A percentile compares a stretch with the other conserved stretches of the same genome.
Evolutionary conservation across 805 yeast species (phyloP).

Genomic region (Ogataea paradorogensis): DNA sequence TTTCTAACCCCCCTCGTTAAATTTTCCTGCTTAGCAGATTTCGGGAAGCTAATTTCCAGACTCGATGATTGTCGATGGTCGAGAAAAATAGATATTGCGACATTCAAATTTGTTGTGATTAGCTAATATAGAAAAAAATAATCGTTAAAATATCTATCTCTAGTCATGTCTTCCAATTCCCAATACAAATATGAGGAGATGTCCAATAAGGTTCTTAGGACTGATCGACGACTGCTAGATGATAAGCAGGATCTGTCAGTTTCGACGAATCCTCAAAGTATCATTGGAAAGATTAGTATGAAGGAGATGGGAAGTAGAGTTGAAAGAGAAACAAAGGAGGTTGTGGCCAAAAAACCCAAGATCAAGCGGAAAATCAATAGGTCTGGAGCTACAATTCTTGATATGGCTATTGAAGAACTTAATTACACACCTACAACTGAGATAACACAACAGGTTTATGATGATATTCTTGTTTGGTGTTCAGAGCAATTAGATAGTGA

Average conservation of each 20-base stretch:
- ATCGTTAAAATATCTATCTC: neutral
- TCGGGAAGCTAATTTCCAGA: constrained; percentile 24
- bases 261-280: constrained; percentile 67
- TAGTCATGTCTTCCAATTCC: constrained; percentile 8
- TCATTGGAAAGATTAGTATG: constrained; percentile 64
- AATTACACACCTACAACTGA: constrained; percentile 62
- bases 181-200: constrained; percentile 64
- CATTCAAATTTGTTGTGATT: constrained; percentile 1
- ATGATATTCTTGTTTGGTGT: constrained; percentile 58
- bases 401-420: constrained; percentile 43
- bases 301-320: constrained; percentile 59
- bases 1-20: constrained; percentile 4
- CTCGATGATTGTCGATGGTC: constrained; percentile 8
- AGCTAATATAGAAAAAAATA: constrained; percentile 3
- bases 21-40: constrained; percentile 4
- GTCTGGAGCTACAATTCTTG: constrained; percentile 30
- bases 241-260: constrained; percentile 40
- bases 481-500: constrained; percentile 58
- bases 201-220: constrained; percentile 70
- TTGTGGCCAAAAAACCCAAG: constrained; percentile 4
- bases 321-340: constrained; percentile 4
- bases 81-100: constrained; percentile 1
- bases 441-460: constrained; percentile 50
- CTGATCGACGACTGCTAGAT: constrained; percentile 52
- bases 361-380: constrained; percentile 12